phyloP scores from a whole-genome alignment of 495 filamentous ascomycete species.

The Immersiella caudata region DNA sequence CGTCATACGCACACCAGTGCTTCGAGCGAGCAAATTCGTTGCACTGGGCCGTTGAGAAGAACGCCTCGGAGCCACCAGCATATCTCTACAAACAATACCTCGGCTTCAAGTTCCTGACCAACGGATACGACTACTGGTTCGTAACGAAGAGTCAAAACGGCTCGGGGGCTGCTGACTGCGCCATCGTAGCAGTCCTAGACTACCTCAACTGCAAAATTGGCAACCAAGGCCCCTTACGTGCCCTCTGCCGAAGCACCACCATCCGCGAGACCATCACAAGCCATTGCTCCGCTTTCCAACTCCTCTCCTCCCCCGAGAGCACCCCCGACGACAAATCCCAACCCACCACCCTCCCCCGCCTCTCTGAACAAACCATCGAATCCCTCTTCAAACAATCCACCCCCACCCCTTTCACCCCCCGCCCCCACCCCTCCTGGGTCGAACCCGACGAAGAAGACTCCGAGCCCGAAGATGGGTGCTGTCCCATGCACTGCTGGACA shows the following conservation, averaged over 20 bases:
- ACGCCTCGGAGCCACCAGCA: background rate
- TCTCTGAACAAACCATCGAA: background rate
- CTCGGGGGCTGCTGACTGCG: background rate
- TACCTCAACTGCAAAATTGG: slow-evolving; percentile 4
- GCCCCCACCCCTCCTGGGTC: background rate
- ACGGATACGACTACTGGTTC: slow-evolving; percentile 17
- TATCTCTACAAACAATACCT: slow-evolving; percentile 4
- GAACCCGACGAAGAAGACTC: slow-evolving; percentile 11
- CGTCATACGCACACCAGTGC: background rate
- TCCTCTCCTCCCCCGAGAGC: background rate
- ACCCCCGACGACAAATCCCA: background rate
- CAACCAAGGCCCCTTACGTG: background rate
- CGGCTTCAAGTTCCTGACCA: background rate
- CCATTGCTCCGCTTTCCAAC: background rate
- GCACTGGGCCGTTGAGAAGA: background rate
- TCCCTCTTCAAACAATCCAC: background rate
- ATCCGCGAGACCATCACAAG: background rate
- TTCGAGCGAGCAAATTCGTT: slow-evolving; percentile 7
- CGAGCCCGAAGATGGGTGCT: slow-evolving; percentile 8
- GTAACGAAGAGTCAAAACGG: background rate
- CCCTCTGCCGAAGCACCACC: background rate
- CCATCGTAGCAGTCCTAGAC: slow-evolving; percentile 5
- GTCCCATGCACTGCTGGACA: slow-evolving; percentile 2
- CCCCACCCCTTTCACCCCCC: background rate
- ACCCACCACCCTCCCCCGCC: background rate